Percentiles rank a stretch among this genome's conserved stretches.
These are phyloP conservation scores for Mesotaenium endlicherianum DNA, from an alignment of 139 green algal genomes.

Conservation along the genomic window DNA sequence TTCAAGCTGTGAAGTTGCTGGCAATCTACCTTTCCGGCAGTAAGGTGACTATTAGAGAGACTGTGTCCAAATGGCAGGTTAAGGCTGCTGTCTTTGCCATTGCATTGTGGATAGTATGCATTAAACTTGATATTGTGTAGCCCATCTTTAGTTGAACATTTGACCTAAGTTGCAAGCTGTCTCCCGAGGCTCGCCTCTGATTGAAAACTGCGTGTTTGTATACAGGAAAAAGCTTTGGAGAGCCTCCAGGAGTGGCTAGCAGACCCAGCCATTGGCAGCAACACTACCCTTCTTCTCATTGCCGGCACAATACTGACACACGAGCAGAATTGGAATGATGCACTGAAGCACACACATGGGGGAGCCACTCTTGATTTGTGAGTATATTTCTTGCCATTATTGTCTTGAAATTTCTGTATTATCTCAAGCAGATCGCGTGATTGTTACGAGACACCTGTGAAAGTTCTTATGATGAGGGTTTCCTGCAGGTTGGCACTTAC, in stretches of 20 bases:
- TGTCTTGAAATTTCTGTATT: no score
- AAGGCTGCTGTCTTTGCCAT: no score
- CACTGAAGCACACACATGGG: constrained; percentile 81
- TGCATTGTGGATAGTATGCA: no score
- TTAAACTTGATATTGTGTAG: no score
- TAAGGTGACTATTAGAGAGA: no score
- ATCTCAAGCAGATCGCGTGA: no score
- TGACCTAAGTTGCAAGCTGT: no score
- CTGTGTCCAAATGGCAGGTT: no score
- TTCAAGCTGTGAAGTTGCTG: constrained; percentile 87
- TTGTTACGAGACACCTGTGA: no score
- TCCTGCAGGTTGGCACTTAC: constrained; percentile 60
- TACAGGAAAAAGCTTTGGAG: constrained; percentile 53
- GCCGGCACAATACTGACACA: constrained; percentile 73
- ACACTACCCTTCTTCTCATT: constrained; percentile 78
- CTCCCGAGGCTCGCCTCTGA: no score
- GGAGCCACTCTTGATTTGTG: constrained; percentile 53
- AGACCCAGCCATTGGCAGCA: constrained; percentile 72
- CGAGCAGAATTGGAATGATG: constrained; percentile 89
- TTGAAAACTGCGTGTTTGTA: neutral
- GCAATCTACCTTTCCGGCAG: constrained; percentile 70
- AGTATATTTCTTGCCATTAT: no score
- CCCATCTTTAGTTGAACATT: no score
- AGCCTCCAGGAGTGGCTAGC: constrained; percentile 73
- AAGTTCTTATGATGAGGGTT: neutral